Base-by-base conservation (phyloP, 192 early-diverging fungal species). In the Chytriomyces sp. region DNA sequence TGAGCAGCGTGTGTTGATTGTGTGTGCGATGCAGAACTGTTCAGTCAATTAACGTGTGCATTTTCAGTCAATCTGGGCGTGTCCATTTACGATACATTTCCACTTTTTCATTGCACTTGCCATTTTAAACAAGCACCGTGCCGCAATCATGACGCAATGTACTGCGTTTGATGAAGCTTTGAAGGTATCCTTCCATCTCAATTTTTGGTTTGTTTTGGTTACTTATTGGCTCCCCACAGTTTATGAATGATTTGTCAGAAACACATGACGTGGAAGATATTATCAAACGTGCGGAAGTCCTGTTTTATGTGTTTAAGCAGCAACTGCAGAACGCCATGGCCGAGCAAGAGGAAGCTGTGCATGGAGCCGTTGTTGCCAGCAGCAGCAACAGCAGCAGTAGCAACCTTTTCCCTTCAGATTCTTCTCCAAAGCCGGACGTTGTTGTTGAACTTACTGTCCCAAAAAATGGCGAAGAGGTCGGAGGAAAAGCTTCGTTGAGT, bases 91-190 rank as follows among this genome's bases (percentile, higher is more conserved):
- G 5, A 35, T 13, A 11, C 85, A 95, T 70, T 96, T 97, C 75
- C 92, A 96, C 73, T 77, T 98, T 46, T 99, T 99, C 89, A 92
- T 99, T 7, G 96, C 96, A 5, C 80, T 98, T 69, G 94, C 96
- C n/a, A 95, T 99, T 64, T 80, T 99, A 46, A 94, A 99, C 75
- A 90, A 94, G 71, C 91, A 97, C 72, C 86, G 95, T 6, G 82
- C 90, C 26, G 86, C 93, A 1, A 91, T 98, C 44, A 92, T 96
- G 77, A 89, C 91, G 35, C 88, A 93, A 73, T 82, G 94, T 48
- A 82, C 85, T 44, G 90, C 91, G 43, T 98, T 97, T 81, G 97
- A 99, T 72, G 96, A 98, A 75, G 92, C 93, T 47, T 84, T 98
- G 48, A 99, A 98, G 88, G 91, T 91, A 85, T 46, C 18, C 16